These are phyloP conservation scores for Fusarium heterosporum DNA, from an alignment of 2,329 filamentous ascomycete genomes.

Conservation along the genomic window DNA sequence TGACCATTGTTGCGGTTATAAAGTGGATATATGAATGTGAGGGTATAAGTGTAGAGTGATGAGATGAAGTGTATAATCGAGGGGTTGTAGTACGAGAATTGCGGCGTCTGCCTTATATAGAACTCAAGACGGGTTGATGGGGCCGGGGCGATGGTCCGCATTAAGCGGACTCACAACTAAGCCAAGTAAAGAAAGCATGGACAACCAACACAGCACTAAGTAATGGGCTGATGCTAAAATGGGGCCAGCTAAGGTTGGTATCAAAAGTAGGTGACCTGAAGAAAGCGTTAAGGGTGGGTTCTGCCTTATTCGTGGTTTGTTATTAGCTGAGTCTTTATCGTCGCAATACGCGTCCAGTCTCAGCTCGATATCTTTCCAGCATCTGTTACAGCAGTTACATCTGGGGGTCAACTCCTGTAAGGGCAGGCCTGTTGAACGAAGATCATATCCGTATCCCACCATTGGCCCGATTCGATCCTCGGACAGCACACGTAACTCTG, in stretches of 20 bases:
- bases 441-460: neutral
- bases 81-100: neutral
- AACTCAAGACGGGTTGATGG: neutral
- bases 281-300: neutral
- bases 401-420: no score
- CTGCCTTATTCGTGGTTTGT: neutral
- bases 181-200: neutral
- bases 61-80: neutral
- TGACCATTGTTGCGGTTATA: neutral
- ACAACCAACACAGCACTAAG: neutral
- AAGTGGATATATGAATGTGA: neutral
- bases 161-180: neutral
- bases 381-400: neutral
- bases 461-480: neutral
- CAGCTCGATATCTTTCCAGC: neutral
- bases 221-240: neutral
- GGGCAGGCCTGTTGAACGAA: neutral
- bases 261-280: neutral
- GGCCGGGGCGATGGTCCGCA: neutral
- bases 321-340: neutral
- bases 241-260: neutral
- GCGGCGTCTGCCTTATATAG: neutral
- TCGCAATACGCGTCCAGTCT: neutral
- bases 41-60: neutral
- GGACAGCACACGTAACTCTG: conserved; percentile 2